Base-by-base conservation (phyloP, 2,329 filamentous ascomycete genomes). In the Clonostachys solani region DNA sequence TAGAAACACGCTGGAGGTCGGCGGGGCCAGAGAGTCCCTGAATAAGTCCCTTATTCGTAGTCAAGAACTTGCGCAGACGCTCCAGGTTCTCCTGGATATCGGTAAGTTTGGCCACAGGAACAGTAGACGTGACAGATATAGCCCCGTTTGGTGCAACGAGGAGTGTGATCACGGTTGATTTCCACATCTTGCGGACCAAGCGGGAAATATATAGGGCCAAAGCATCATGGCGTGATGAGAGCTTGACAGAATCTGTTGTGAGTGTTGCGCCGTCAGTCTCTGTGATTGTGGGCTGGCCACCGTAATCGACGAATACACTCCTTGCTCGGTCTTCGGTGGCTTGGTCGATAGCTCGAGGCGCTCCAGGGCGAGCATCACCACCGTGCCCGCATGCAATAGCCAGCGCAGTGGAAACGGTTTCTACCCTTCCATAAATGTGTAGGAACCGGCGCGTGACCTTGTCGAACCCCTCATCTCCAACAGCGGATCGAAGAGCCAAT, bases 311-410 rank as follows among this genome's bases (percentile, higher is more conserved):
- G 64, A 96, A 97, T 2, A 87, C 87, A 52, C 88, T 86, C 49
- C 90, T 83, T 5, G 92, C 94, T 50, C 86, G 82, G 55, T 96
- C 91, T 42, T 95, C 77, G 2, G 95, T 90, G 35, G 90, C 82
- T 12, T 92, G 88, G 58, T 97, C 94, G 34, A 86, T 87, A 19
- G 88, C 84, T 40, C 91, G 82, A 40, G 83, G 80, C 48, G 90
- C 87, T 1, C 86, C 87, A 17, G 89, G 80, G 19, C 75, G 68
- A 4, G 77, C 64, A 58, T 96, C 92, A 23, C 87, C 85, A 10
- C 91, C 92, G 62, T 97, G 92, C 5, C 92, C 92, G 64, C 94
- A 99, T 36, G 94, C 92, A 33, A 99, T 94, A 12, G 94, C 94
- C 45, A 99, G 73, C 23, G 94, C 92, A 38, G 92, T 91, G 1